These are phyloP conservation scores for Spathaspora sp. DNA, from an alignment of 1,139 yeast species.

Conservation along the genomic window DNA sequence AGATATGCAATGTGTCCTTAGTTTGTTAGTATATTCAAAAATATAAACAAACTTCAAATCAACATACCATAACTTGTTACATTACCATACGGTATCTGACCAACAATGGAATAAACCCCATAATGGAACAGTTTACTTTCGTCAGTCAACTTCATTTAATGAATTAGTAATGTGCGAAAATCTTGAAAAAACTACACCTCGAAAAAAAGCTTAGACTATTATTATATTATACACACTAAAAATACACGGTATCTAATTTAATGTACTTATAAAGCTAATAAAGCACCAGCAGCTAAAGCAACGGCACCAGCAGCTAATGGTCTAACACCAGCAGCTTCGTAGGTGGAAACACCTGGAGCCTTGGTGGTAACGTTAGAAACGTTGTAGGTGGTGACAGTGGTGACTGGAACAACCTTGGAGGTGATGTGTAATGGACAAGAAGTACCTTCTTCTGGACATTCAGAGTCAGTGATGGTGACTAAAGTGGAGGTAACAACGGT, in stretches of 20 bases:
- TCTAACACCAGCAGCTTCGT: constrained; percentile 39
- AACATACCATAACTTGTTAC: constrained; percentile 64
- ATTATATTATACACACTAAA: constrained; percentile 3
- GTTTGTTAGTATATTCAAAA: constrained; percentile 12
- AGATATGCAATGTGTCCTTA: constrained; percentile 66
- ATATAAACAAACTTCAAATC: not conserved
- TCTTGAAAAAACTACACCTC: not conserved
- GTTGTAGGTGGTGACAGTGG: constrained; percentile 28
- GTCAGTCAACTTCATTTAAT: constrained; percentile 25
- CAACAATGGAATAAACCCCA: constrained; percentile 58
- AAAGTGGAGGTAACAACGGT: constrained; percentile 20
- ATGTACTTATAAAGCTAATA: constrained; percentile 46
- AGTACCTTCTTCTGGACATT: constrained; percentile 6
- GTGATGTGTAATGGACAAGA: constrained; percentile 5
- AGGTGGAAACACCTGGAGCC: constrained; percentile 34
- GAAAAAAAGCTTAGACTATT: not conserved
- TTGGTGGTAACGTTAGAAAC: constrained; percentile 44
- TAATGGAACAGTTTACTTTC: constrained; percentile 59
- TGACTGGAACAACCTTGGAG: not conserved
- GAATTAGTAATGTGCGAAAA: not conserved
- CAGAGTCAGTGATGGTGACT: constrained; percentile 39
- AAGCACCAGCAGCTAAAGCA: constrained; percentile 54
- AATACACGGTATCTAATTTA: constrained; percentile 1
- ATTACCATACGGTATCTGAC: constrained; percentile 58
- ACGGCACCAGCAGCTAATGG: constrained; percentile 48